Evolutionary conservation across 768 basidiomycete genomes (phyloP).

Genomic region (Gloeophyllum trabeum): DNA sequence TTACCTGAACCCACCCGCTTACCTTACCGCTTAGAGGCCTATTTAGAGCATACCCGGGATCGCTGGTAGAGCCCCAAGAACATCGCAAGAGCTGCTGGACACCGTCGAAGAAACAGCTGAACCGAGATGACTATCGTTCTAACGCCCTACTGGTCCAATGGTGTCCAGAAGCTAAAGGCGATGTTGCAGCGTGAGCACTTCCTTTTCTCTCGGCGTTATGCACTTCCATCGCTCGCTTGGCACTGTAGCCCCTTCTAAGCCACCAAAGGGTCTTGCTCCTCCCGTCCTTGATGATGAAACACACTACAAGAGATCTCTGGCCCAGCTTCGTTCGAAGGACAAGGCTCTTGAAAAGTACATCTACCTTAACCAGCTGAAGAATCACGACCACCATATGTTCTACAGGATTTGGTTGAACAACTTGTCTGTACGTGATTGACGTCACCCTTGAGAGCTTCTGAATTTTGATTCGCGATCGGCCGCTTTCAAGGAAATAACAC

Average conservation of each 20-base stretch:
- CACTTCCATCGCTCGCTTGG: constrained; percentile 39
- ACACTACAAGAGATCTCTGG: constrained; percentile 33
- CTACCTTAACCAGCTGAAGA: constrained; percentile 66
- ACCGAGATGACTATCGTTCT: constrained; percentile 31
- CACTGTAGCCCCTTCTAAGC: background rate
- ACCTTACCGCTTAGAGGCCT: no score
- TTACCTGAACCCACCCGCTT: no score
- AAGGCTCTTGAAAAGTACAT: constrained; percentile 77
- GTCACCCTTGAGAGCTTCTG: constrained; percentile 1
- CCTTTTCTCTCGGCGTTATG: constrained; percentile 10
- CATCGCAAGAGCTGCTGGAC: no score
- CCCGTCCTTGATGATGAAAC: constrained; percentile 35
- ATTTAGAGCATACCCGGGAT: no score
- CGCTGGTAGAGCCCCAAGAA: no score
- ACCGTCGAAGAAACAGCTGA: no score
- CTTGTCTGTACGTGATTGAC: constrained; percentile 40
- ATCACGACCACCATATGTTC: constrained; percentile 64
- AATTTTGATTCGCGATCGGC: background rate
- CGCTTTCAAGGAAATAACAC: constrained; percentile 37
- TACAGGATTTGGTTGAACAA: constrained; percentile 65
- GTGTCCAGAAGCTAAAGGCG: constrained; percentile 59
- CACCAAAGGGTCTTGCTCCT: constrained; percentile 20
- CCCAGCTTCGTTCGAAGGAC: constrained; percentile 68
- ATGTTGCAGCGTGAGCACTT: constrained; percentile 45
- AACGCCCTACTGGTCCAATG: constrained; percentile 63